Evolutionary conservation across 1,284 basidiomycete genomes (phyloP), one percentile per base, ranked within the genome.

Genomic region (Athelia psychrophila): DNA sequence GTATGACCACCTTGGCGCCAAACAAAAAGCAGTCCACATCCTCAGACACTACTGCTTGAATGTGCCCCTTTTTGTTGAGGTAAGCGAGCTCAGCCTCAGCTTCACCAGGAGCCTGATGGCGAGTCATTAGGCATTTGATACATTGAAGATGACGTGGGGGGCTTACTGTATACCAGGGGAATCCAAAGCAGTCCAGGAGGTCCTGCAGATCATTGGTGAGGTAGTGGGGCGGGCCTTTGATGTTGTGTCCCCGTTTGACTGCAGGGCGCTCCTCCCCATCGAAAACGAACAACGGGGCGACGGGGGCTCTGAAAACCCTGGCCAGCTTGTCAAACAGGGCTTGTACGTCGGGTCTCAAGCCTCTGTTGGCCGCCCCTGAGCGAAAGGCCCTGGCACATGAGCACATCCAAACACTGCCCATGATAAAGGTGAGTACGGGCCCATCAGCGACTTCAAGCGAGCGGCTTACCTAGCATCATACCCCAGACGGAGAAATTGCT

Each of bases 21-120:
- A 64, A 68, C 6, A 66, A 16, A 16, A 68, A 51, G 1, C 50
- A 50, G 49, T 86, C 82, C 1, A 75, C 75, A 56, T 86, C 83
- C 56, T 83, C 79, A 0, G 80, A 79, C 8, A 84, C 51, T 0
- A 88, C 70, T 1, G 73, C 77, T 58, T 86, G 81, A 38, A 86
- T 73, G 48, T 71, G 60, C 0, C 76, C 77, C 42, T 68, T 60
- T 0, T 58, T 51, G 52, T 77, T 78, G 62, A 86, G 70, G 18
- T 67, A 63, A 0, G 82, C 82, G 2, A 86, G 66, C 55, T 86
- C 82, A 0, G 83, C 83, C 57, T 85, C 83, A 0, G 84, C 84
- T 60, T 86, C 84, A 1, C 80, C 84, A 0, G 76, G 77, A 0
- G 84, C 83, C 70, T 77, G 55, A 19, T 15, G 44, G 22, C 24